These are phyloP conservation scores for Lentithecium fluviatile DNA, from an alignment of 495 filamentous ascomycete genomes.

Conservation along the genomic window DNA sequence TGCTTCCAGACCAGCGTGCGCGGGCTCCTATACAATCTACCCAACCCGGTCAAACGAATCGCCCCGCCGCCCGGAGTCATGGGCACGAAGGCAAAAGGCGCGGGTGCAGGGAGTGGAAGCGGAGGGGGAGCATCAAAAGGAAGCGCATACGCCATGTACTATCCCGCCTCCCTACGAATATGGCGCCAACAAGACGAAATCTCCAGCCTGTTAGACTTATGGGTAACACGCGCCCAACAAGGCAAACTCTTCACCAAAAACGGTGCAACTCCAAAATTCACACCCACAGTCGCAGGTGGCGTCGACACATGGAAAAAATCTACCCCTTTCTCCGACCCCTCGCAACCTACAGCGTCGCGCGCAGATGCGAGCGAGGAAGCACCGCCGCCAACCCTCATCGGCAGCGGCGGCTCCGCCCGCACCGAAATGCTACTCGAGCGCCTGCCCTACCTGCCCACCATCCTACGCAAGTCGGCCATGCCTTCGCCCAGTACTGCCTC, in stretches of 20 bases:
- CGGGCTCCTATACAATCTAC: conserved; percentile 78
- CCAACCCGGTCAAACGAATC: conserved; percentile 73
- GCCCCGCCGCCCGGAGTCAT: conserved; percentile 42
- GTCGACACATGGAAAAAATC: conserved; percentile 40
- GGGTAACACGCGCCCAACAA: conserved; percentile 51
- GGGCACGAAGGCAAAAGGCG: conserved; percentile 38
- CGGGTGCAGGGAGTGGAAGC: conserved; percentile 26
- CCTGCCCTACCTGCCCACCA: conserved; percentile 77
- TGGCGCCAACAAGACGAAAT: conserved; percentile 79
- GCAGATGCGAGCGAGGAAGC: conserved; percentile 10
- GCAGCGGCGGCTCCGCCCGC: conserved; percentile 61
- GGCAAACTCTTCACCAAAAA: conserved; percentile 21
- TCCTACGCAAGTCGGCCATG: conserved; percentile 44
- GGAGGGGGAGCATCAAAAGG: conserved; percentile 38
- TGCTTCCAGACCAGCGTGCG: conserved; percentile 84
- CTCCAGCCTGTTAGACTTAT: conserved; percentile 65
- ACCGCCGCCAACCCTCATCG: conserved; percentile 44
- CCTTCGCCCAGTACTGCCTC: conserved; percentile 29
- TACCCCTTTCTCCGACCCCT: conserved; percentile 17
- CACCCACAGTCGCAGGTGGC: conserved; percentile 15
- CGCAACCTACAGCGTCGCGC: not conserved
- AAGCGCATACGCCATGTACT: conserved; percentile 81
- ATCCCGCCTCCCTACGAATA: conserved; percentile 72
- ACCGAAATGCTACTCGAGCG: conserved; percentile 76
- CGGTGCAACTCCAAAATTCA: not conserved